Conservation (phyloP, 2,329 filamentous ascomycete genomes). For the Hypoxylon sp. region DNA sequence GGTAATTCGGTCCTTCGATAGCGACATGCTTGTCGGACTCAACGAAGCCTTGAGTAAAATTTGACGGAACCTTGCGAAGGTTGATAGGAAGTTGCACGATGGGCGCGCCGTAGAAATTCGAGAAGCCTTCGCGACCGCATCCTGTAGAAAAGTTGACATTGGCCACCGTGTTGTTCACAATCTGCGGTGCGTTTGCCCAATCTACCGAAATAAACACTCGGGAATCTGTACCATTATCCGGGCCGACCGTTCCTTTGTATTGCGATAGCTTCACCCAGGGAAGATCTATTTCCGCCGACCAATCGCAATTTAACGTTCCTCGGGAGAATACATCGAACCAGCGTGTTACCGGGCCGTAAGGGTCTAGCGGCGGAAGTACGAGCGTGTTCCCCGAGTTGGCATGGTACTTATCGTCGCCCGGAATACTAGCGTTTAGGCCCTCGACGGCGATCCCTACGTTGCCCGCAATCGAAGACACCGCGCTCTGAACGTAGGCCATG, state of each 20-base stretch:
- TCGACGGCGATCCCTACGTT: constrained; percentile 76
- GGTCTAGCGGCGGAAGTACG: constrained; percentile 69
- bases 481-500: constrained; percentile 71
- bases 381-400: constrained; percentile 67
- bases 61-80: constrained; percentile 63
- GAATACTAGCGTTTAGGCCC: constrained; percentile 75
- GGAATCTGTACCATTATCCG: constrained; percentile 63
- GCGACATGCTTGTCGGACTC: constrained; percentile 72
- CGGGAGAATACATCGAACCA: constrained; percentile 77
- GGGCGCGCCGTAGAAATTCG: constrained; percentile 56
- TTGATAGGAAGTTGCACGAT: constrained; percentile 70
- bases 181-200: constrained; percentile 62
- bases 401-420: constrained; percentile 76
- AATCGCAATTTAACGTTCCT: constrained; percentile 68
- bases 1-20: constrained; percentile 69
- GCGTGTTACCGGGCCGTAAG: constrained; percentile 68
- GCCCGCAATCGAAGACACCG: constrained; percentile 72
- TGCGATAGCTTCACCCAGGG: constrained; percentile 68
- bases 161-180: constrained; percentile 60
- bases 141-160: constrained; percentile 66
- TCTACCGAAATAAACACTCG: constrained; percentile 70
- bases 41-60: constrained; percentile 72
- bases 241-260: constrained; percentile 65
- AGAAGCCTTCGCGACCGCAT: constrained; percentile 53
- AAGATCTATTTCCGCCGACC: constrained; percentile 64